phyloP scores from a whole-genome alignment of 345 rosid genomes.

The Syzygium grande region DNA sequence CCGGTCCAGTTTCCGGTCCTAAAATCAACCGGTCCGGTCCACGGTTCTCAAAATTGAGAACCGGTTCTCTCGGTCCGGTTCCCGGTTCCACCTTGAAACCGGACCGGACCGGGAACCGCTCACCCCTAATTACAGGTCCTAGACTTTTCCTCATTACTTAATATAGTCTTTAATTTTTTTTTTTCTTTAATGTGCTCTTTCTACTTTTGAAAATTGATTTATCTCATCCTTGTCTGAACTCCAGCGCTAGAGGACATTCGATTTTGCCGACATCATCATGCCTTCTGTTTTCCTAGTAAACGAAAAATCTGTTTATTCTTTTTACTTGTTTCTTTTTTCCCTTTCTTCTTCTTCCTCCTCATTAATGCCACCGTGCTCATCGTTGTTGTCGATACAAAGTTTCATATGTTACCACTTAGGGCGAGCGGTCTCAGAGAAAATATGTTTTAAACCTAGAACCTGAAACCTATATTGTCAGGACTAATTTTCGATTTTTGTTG shows the following conservation, averaged over 20 bases:
- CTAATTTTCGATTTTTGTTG: too few relatives aligned
- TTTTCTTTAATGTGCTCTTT: neutral
- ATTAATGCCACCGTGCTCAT: neutral
- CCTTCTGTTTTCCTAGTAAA: neutral
- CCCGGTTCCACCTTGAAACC: too few relatives aligned
- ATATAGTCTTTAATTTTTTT: neutral
- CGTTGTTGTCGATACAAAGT: rapidly evolving
- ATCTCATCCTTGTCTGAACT: neutral
- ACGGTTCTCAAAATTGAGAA: too few relatives aligned
- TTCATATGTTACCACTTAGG: too few relatives aligned
- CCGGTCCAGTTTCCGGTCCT: too few relatives aligned
- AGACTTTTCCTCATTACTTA: neutral
- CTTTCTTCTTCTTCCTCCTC: neutral
- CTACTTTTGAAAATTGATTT: neutral
- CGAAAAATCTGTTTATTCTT: rapidly evolving
- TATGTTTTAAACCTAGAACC: too few relatives aligned
- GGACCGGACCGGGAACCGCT: too few relatives aligned
- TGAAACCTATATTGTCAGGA: too few relatives aligned
- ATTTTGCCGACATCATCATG: neutral
- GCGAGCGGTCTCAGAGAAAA: too few relatives aligned
- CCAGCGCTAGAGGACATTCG: neutral
- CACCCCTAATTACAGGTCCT: neutral
- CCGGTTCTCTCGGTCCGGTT: too few relatives aligned
- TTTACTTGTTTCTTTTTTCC: neutral
- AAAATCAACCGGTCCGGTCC: too few relatives aligned